Percentiles rank a stretch among this genome's conserved stretches.
phyloP scores from a whole-genome alignment of 129 eudicot genomes.

The Flaveria brownii region DNA sequence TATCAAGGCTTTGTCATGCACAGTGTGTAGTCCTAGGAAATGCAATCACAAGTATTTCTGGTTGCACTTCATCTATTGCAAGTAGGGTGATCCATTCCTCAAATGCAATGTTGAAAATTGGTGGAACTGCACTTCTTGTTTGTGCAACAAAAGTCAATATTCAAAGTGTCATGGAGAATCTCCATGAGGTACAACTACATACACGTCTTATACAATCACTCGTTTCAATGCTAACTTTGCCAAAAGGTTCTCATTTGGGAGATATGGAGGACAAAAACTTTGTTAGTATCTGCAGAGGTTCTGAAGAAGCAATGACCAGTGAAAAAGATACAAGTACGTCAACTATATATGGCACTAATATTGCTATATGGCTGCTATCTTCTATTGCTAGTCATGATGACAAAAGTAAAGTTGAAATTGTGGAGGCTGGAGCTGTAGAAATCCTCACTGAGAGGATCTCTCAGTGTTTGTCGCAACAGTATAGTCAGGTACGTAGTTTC shows the following conservation, averaged over 20 bases:
- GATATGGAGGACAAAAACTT: conserved; percentile 41
- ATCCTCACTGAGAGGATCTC: conserved; percentile 83
- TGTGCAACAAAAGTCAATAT: conserved; percentile 86
- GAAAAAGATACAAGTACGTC: conserved; percentile 57
- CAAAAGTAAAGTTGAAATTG: conserved; percentile 66
- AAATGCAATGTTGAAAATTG: conserved; percentile 57
- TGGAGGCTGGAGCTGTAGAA: conserved; percentile 94
- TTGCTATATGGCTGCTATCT: conserved; percentile 89
- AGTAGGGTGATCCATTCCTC: conserved; percentile 70
- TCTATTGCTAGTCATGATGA: conserved; percentile 78
- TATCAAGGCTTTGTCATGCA: conserved; percentile 74
- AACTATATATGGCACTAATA: conserved; percentile 62
- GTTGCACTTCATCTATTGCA: conserved; percentile 75
- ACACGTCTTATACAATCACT: conserved; percentile 66
- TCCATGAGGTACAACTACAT: conserved; percentile 56
- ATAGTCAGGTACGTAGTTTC: conserved; percentile 56
- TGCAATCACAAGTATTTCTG: conserved; percentile 58
- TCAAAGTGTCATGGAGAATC: conserved; percentile 71
- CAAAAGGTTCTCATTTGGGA: conserved; percentile 46
- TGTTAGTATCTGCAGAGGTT: conserved; percentile 61
- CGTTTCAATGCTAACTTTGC: conserved; percentile 63
- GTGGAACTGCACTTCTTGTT: conserved; percentile 92
- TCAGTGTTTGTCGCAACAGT: conserved; percentile 55
- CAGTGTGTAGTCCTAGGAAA: conserved; percentile 70
- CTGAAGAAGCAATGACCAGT: conserved; percentile 44